Conservation (phyloP, 441 rosid species). For the Mallotus repandus region DNA sequence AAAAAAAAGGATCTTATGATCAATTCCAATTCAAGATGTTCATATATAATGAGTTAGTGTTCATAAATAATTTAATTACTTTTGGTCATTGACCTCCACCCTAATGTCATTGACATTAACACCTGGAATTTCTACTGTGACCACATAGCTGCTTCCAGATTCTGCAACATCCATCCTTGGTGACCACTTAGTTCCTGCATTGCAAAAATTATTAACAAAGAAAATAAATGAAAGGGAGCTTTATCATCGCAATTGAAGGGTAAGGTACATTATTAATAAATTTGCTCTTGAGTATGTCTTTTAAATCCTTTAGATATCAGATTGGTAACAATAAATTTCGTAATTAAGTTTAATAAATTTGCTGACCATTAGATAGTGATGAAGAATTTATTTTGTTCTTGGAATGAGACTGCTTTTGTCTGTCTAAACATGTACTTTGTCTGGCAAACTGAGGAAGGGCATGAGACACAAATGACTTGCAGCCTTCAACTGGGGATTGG, state of each 20-base stretch:
- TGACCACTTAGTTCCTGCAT: constrained; percentile 55
- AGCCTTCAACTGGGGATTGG: constrained; percentile 20
- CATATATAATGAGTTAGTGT: background rate
- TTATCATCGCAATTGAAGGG: too few species aligned
- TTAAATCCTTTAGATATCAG: background rate
- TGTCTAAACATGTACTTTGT: constrained; percentile 25
- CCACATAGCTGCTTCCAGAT: constrained; percentile 41
- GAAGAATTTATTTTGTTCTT: constrained; percentile 20
- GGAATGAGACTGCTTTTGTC: constrained; percentile 20
- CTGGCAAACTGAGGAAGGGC: constrained; percentile 50
- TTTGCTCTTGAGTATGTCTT: too few species aligned
- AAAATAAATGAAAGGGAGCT: too few species aligned
- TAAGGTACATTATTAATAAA: too few species aligned
- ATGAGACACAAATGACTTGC: constrained; percentile 17
- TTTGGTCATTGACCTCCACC: constrained; percentile 64
- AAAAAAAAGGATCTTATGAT: background rate
- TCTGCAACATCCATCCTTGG: constrained; percentile 70
- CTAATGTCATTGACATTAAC: constrained; percentile 56
- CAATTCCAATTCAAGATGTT: background rate
- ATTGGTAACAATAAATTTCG: background rate
- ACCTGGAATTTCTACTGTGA: constrained; percentile 80
- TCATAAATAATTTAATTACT: constrained; percentile 28
- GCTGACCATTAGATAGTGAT: constrained; percentile 30
- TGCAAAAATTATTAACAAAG: background rate
- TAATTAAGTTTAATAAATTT: background rate